phyloP scores from a whole-genome alignment of 352 stramenopile species.

The Pythium myriotylum region DNA sequence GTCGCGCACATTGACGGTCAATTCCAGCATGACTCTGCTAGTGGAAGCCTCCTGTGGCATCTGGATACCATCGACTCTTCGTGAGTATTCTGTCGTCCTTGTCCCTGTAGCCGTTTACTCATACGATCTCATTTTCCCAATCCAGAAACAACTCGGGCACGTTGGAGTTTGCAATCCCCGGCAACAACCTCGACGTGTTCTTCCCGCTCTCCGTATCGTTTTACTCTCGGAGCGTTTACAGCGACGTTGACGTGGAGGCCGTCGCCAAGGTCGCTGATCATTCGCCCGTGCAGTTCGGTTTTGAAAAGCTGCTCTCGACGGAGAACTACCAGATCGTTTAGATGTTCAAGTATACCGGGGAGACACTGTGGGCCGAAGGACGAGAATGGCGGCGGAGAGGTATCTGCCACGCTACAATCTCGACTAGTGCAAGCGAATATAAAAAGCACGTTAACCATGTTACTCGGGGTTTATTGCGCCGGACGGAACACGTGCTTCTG shows the following conservation, averaged over 20 bases:
- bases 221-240: constrained; percentile 89
- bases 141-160: constrained; percentile 79
- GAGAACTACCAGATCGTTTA: constrained; percentile 90
- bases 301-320: constrained; percentile 87
- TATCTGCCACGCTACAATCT: no score
- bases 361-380: constrained; percentile 1
- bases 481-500: constrained; percentile 67
- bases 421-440: constrained; percentile 13
- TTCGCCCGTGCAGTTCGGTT: constrained; percentile 75
- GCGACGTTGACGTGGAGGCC: constrained; percentile 78
- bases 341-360: constrained; percentile 34
- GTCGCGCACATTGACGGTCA: constrained; percentile 81
- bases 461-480: constrained; percentile 4
- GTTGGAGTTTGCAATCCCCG: constrained; percentile 82
- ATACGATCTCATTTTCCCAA: not conserved
- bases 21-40: constrained; percentile 84
- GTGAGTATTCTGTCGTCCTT: constrained; percentile 42
- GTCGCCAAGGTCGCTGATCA: constrained; percentile 77
- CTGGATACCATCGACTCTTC: constrained; percentile 72
- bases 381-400: no score
- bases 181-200: constrained; percentile 81
- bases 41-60: constrained; percentile 80
- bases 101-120: not conserved
- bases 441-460: constrained; percentile 16
- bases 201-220: constrained; percentile 90